phyloP scores from a whole-genome alignment of 1,284 basidiomycete species.

The Moesziomyces sp. region DNA sequence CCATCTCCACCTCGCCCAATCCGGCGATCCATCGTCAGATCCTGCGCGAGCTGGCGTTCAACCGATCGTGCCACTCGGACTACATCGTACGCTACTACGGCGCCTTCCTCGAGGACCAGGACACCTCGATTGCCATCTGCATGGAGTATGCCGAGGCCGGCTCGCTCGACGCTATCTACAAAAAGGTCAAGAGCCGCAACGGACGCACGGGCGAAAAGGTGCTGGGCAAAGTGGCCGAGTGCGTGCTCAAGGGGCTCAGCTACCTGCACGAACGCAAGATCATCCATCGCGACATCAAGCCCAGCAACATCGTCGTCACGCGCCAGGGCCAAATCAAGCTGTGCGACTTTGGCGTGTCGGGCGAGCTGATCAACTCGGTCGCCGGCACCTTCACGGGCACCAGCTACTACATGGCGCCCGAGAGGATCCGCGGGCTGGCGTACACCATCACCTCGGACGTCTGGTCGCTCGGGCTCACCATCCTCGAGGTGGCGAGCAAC shows the following conservation, averaged over 20 bases:
- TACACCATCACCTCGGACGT: conserved; percentile 96
- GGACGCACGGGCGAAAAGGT: conserved; percentile 91
- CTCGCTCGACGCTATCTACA: conserved; percentile 83
- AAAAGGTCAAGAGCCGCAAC: conserved; percentile 80
- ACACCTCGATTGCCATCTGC: conserved; percentile 91
- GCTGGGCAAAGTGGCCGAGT: conserved; percentile 88
- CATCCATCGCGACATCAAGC: conserved; percentile 98
- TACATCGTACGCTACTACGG: conserved; percentile 95
- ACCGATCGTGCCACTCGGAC: conserved; percentile 82
- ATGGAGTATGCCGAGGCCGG: conserved; percentile 94
- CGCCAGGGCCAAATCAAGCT: conserved; percentile 87
- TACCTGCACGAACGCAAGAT: conserved; percentile 91
- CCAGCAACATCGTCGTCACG: conserved; percentile 91
- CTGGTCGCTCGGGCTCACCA: conserved; percentile 94
- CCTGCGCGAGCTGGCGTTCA: conserved; percentile 89
- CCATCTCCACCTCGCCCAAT: conserved; percentile 92
- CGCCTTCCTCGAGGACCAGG: conserved; percentile 91
- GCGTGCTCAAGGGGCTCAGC: conserved; percentile 88
- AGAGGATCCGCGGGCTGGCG: conserved; percentile 86
- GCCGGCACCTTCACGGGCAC: conserved; percentile 97
- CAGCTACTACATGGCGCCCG: conserved; percentile 98
- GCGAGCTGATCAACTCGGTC: conserved; percentile 87
- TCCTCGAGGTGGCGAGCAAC: conserved; percentile 92
- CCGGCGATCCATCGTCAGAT: conserved; percentile 87
- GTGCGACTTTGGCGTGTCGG: conserved; percentile 95